Evolutionary conservation across 192 early-diverging fungal genomes (phyloP).

Genomic region (Ambispora gerdemannii): DNA sequence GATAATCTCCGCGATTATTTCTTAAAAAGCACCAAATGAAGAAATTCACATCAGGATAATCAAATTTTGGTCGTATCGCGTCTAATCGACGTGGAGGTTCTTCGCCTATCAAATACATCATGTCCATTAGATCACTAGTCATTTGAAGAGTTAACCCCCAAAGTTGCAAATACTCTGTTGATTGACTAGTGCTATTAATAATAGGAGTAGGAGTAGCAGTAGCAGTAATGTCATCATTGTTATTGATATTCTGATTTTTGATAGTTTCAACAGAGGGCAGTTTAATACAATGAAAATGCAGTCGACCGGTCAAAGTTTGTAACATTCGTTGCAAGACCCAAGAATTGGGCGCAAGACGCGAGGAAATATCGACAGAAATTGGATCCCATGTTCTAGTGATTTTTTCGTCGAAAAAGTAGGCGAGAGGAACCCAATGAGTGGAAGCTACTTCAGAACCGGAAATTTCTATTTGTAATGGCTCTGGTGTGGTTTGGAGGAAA

Average conservation of each 20-base stretch:
- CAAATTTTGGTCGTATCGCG: constrained; percentile 26
- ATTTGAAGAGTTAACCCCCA: constrained; percentile 48
- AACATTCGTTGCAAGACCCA: constrained; percentile 38
- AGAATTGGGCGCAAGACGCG: constrained; percentile 36
- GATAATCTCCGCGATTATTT: constrained; percentile 9
- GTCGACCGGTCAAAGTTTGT: constrained; percentile 37
- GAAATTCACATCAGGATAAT: constrained; percentile 29
- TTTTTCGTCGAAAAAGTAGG: constrained; percentile 38
- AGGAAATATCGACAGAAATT: constrained; percentile 42
- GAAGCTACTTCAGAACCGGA: constrained; percentile 43
- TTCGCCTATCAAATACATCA: constrained; percentile 19
- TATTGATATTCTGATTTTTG: neutral
- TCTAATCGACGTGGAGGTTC: constrained; percentile 18
- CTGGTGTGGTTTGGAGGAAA: constrained; percentile 42
- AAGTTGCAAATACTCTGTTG: constrained; percentile 33
- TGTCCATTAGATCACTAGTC: constrained; percentile 45
- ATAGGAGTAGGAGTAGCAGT: too few relatives aligned
- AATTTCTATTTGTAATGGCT: constrained; percentile 37
- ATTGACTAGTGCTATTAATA: neutral
- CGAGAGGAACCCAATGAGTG: constrained; percentile 42
- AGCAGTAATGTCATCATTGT: too few relatives aligned
- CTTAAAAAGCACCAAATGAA: constrained; percentile 27
- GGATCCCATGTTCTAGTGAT: constrained; percentile 40
- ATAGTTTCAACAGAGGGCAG: constrained; percentile 31
- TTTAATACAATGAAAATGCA: constrained; percentile 41